phyloP scores from a whole-genome alignment of 164 flowering plant genomes.

The Buxus sempervirens region DNA sequence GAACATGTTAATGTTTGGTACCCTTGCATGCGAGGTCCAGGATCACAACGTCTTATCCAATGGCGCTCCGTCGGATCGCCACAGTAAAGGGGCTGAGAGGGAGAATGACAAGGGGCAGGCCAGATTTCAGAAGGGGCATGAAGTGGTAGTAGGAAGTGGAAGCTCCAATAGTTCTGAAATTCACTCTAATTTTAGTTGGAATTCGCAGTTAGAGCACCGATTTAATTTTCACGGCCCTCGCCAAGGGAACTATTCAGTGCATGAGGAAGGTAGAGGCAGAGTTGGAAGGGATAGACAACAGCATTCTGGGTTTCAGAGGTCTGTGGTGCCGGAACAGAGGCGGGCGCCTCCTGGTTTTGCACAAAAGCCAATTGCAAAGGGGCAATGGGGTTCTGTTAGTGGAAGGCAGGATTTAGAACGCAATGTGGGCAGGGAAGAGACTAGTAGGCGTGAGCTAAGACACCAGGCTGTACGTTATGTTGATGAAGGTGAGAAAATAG shows the following conservation, averaged over 20 bases:
- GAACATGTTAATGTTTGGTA: constrained; percentile 49
- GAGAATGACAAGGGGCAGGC: constrained; percentile 2
- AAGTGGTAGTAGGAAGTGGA: constrained; percentile 5
- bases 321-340: constrained; percentile 17
- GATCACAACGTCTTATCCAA: constrained; percentile 18
- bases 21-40: constrained; percentile 30
- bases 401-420: constrained; percentile 22
- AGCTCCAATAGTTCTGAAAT: no score
- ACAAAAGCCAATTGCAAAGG: constrained; percentile 27
- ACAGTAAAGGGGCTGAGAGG: neutral
- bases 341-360: constrained; percentile 48
- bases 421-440: constrained; percentile 25
- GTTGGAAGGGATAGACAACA: constrained; percentile 20
- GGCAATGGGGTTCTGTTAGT: constrained; percentile 21
- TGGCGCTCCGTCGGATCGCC: constrained; percentile 10
- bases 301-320: constrained; percentile 15
- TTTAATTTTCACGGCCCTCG: constrained; percentile 9
- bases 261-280: constrained; percentile 19
- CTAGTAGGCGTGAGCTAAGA: constrained; percentile 9
- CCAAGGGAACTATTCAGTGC: neutral
- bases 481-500: constrained; percentile 14
- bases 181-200: neutral
- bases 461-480: neutral
- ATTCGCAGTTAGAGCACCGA: constrained; percentile 1
- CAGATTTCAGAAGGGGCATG: constrained; percentile 14